phyloP scores from a whole-genome alignment of 805 yeast species.

The Torulaspora quercuum region DNA sequence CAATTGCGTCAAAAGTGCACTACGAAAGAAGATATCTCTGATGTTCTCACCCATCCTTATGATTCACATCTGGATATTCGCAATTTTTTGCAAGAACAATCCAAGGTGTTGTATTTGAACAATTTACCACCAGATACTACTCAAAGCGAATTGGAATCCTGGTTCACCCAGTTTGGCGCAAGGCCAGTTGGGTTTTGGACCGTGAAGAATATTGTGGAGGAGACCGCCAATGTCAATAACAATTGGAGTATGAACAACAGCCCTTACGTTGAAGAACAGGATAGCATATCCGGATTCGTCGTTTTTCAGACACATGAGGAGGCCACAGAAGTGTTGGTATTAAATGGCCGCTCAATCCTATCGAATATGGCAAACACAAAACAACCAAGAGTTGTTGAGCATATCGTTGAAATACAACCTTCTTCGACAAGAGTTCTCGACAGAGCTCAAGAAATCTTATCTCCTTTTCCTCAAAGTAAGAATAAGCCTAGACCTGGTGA shows the following conservation, averaged over 20 bases:
- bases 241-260: slow-evolving; percentile 29
- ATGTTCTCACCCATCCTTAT: slow-evolving; percentile 66
- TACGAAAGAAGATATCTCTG: slow-evolving; percentile 46
- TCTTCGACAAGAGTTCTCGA: slow-evolving; percentile 76
- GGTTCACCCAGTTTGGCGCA: slow-evolving; percentile 87
- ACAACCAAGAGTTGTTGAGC: slow-evolving; percentile 46
- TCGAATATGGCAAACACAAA: slow-evolving; percentile 37
- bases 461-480: slow-evolving; percentile 80
- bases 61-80: slow-evolving; percentile 72
- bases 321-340: slow-evolving; percentile 69
- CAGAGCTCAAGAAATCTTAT: slow-evolving; percentile 72
- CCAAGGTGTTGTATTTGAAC: slow-evolving; percentile 74
- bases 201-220: slow-evolving; percentile 51
- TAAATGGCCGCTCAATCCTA: slow-evolving; percentile 64
- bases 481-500: slow-evolving; percentile 95
- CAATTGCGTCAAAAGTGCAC: slow-evolving; percentile 38
- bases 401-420: slow-evolving; percentile 80
- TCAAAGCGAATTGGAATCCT: slow-evolving; percentile 82
- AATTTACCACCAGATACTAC: slow-evolving; percentile 84
- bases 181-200: slow-evolving; percentile 90
- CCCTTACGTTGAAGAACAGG: slow-evolving; percentile 43
- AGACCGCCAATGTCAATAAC: slow-evolving; percentile 25
- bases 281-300: slow-evolving; percentile 72
- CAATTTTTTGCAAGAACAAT: slow-evolving; percentile 64
- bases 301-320: slow-evolving; percentile 82